phyloP scores from a whole-genome alignment of 352 stramenopile species.

The Phytophthora hybrid region DNA sequence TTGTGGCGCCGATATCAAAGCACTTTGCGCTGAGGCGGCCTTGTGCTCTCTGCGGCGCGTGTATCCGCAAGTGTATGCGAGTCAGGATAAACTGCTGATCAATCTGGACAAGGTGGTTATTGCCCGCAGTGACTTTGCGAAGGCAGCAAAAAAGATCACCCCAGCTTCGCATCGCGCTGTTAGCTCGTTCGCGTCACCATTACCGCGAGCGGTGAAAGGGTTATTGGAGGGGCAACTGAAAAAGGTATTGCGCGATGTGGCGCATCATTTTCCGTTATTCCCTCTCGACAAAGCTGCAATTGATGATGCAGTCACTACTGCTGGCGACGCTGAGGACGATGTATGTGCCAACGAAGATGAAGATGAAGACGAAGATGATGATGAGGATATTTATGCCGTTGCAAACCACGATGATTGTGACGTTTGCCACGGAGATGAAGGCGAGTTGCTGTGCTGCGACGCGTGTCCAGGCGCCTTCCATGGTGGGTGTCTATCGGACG shows the following conservation, averaged over 20 bases:
- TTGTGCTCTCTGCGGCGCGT: slow-evolving; percentile 88
- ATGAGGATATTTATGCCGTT: slow-evolving; percentile 71
- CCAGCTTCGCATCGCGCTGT: slow-evolving; percentile 78
- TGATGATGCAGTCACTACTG: slow-evolving; percentile 42
- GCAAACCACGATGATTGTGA: slow-evolving; percentile 73
- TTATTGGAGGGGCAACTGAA: slow-evolving; percentile 53
- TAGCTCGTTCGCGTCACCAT: slow-evolving; percentile 75
- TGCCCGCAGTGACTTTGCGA: slow-evolving; percentile 71
- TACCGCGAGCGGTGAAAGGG: slow-evolving; percentile 66
- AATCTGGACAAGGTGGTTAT: slow-evolving; percentile 79
- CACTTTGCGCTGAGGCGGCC: slow-evolving; percentile 90
- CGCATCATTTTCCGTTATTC: slow-evolving; percentile 70
- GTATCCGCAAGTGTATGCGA: slow-evolving; percentile 91
- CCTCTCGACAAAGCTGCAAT: slow-evolving; percentile 57
- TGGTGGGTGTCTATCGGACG: slow-evolving; percentile 45
- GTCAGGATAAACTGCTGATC: slow-evolving; percentile 80
- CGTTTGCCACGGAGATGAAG: slow-evolving; percentile 70
- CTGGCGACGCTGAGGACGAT: slow-evolving; percentile 9
- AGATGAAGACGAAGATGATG: slow-evolving; percentile 62
- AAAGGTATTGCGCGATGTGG: slow-evolving; percentile 53
- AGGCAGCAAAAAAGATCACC: slow-evolving; percentile 84
- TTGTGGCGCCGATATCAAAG: slow-evolving; percentile 93
- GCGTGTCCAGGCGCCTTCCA: slow-evolving; percentile 75
- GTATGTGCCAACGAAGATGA: slow-evolving; percentile 25
- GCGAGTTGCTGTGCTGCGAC: slow-evolving; percentile 67